Evolutionary conservation across 177 flowering plant species (phyloP).

Genomic region (Tripterygium wilfordii): DNA sequence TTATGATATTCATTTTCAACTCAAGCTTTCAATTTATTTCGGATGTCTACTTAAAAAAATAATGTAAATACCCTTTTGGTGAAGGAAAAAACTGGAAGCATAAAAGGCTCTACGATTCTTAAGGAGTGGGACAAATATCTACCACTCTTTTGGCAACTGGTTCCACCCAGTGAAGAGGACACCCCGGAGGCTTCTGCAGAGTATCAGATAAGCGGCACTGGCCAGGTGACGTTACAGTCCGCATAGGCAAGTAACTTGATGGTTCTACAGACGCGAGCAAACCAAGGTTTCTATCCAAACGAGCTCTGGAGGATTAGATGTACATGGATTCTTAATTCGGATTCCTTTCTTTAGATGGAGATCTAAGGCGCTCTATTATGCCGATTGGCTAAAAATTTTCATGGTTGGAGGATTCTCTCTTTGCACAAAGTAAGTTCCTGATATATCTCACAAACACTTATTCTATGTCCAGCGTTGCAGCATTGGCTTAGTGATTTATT

Average conservation of each 20-base stretch:
- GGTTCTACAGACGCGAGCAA: neutral
- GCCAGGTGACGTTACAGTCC: conserved; percentile 61
- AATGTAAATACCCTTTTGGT: conserved; percentile 6
- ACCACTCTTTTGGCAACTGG: conserved; percentile 93
- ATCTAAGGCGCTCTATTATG: too few species aligned
- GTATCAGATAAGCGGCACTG: conserved; percentile 38
- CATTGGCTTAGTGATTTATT: conserved; percentile 8
- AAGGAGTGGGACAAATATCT: conserved; percentile 89
- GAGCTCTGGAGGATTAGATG: too few species aligned
- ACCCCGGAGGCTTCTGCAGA: conserved; percentile 91
- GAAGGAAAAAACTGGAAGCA: conserved; percentile 97
- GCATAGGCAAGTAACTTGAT: conserved; percentile 28
- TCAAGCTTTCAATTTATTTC: neutral
- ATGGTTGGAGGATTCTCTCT: too few species aligned
- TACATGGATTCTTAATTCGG: too few species aligned
- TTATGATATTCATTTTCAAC: too few species aligned
- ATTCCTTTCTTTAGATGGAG: too few species aligned
- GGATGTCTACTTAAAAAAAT: too few species aligned
- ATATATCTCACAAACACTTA: too few species aligned
- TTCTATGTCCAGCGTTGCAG: neutral
- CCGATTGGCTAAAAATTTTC: too few species aligned
- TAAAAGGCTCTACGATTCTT: conserved; percentile 67
- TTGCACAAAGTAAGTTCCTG: too few species aligned
- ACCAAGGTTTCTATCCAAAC: neutral
- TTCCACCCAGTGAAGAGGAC: conserved; percentile 99